phyloP scores from a whole-genome alignment of 2,329 filamentous ascomycete genomes.

The Neopestalotiopsis sp. region DNA sequence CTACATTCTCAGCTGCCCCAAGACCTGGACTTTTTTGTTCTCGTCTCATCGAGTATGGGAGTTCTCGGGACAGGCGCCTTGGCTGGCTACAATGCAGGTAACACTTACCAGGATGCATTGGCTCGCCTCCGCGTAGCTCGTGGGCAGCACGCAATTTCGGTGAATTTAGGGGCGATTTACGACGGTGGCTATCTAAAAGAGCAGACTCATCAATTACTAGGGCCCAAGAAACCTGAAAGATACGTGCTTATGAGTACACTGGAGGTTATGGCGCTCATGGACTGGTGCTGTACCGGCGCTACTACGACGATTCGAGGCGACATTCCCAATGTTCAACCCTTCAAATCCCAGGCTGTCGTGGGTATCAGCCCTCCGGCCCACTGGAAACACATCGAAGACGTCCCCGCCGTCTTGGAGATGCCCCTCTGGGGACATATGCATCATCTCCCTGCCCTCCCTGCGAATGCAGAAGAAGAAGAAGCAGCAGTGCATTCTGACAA shows the following conservation, averaged over 20 bases:
- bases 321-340: neutral
- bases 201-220: neutral
- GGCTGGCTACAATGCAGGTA: conserved; percentile 36
- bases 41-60: conserved; percentile 29
- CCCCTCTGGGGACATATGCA: neutral
- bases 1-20: conserved; percentile 34
- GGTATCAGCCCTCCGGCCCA: conserved; percentile 29
- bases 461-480: neutral
- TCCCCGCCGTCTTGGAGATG: neutral
- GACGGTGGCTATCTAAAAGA: conserved; percentile 18
- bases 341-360: conserved; percentile 29
- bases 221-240: conserved; percentile 20
- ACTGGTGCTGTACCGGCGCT: conserved; percentile 28
- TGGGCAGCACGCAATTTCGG: conserved; percentile 8
- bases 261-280: conserved; percentile 27
- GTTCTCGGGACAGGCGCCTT: conserved; percentile 30
- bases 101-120: conserved; percentile 33
- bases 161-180: conserved; percentile 20
- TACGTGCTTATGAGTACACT: conserved; percentile 12
- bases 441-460: neutral
- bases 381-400: conserved; percentile 2
- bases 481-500: neutral
- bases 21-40: conserved; percentile 37
- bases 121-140: conserved; percentile 20
- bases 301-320: too few species aligned